Evolutionary conservation across 495 filamentous ascomycete genomes (phyloP).

Genomic region (Aspergillus ellipticus): DNA sequence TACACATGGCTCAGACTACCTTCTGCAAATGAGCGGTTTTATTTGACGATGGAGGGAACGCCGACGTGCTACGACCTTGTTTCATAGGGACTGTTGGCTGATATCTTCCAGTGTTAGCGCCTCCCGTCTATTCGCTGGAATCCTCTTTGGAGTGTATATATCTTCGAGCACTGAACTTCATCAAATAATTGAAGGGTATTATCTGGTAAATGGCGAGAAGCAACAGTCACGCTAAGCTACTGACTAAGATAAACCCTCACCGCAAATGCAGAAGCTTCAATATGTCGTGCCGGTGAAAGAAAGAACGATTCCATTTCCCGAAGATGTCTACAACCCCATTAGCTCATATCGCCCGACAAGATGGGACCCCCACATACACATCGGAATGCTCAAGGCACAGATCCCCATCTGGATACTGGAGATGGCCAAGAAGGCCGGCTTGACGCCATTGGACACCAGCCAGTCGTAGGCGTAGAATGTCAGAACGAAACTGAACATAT

Average conservation of each 20-base stretch:
- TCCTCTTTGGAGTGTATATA: background rate
- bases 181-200: background rate
- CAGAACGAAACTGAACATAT: constrained; percentile 82
- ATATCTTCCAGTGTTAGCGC: background rate
- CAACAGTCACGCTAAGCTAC: background rate
- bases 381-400: constrained; percentile 68
- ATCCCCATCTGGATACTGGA: constrained; percentile 72
- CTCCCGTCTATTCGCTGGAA: background rate
- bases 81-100: background rate
- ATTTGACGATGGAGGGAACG: no score
- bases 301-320: constrained; percentile 72
- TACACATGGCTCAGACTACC: no score
- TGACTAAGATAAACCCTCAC: constrained; percentile 18
- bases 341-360: background rate
- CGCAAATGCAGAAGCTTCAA: constrained; percentile 51
- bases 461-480: constrained; percentile 81
- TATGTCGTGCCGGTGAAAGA: constrained; percentile 68
- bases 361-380: constrained; percentile 58
- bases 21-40: no score
- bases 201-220: background rate
- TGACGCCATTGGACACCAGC: constrained; percentile 58
- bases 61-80: background rate
- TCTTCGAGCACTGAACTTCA: background rate
- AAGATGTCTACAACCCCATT: constrained; percentile 59
- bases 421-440: constrained; percentile 64